Percentiles rank a stretch among this genome's conserved stretches.
phyloP scores from a whole-genome alignment of 441 rosid genomes.

The Populus hybrid region DNA sequence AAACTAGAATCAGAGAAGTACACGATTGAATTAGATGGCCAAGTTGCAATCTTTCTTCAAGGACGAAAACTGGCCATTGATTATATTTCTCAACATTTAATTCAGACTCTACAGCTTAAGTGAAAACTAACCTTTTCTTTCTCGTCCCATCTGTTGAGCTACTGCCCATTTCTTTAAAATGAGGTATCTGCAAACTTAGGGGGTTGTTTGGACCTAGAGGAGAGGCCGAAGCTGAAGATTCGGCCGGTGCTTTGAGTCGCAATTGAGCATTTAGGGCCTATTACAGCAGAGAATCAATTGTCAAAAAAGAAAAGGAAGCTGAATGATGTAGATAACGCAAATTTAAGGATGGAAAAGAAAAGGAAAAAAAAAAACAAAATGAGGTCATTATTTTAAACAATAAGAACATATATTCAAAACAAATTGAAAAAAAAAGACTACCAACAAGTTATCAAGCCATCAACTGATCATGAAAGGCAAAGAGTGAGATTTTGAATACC shows the following conservation, averaged over 20 bases:
- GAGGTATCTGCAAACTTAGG: neutral
- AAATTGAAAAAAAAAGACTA: too few species aligned
- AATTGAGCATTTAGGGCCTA: neutral
- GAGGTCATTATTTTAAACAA: too few species aligned
- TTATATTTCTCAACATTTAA: too few species aligned
- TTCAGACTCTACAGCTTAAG: neutral
- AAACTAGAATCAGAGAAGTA: conserved; percentile 35
- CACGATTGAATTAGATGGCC: neutral
- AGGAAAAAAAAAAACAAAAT: too few species aligned
- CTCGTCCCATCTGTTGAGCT: neutral
- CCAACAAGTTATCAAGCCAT: too few species aligned
- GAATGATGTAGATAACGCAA: too few species aligned
- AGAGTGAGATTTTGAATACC: too few species aligned
- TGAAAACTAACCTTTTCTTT: neutral
- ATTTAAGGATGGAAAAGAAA: too few species aligned
- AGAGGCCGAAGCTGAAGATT: neutral
- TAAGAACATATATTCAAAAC: too few species aligned
- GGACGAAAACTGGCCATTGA: neutral
- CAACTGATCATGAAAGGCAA: too few species aligned
- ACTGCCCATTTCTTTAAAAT: neutral
- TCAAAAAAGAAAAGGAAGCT: too few species aligned
- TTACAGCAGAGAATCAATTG: neutral
- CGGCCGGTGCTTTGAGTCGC: neutral
- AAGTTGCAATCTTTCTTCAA: too few species aligned
- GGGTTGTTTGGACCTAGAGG: neutral